Evolutionary conservation across 805 yeast genomes (phyloP).

Genomic region (Jamesozyma lodderae): DNA sequence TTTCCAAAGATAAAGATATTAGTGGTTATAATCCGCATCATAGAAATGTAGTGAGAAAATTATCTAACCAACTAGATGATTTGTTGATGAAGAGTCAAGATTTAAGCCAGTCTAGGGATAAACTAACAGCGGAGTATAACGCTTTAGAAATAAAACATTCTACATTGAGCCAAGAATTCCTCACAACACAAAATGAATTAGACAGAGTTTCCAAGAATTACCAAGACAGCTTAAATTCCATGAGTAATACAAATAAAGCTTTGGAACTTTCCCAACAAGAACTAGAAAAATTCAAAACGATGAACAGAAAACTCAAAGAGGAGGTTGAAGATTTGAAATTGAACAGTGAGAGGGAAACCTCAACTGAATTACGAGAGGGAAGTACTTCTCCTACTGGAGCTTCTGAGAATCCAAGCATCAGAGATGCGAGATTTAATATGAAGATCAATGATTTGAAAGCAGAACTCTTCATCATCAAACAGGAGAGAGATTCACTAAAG

Average conservation of each 20-base stretch:
- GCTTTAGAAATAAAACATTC: slow-evolving; percentile 24
- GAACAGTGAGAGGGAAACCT: slow-evolving; percentile 33
- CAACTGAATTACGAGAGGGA: slow-evolving; percentile 9
- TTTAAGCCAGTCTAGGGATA: slow-evolving; percentile 28
- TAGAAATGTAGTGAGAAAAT: slow-evolving; percentile 29
- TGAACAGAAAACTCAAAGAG: slow-evolving; percentile 44
- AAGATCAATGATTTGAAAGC: slow-evolving; percentile 78
- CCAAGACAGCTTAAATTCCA: slow-evolving; percentile 60
- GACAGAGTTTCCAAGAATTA: slow-evolving; percentile 52
- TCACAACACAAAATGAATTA: slow-evolving; percentile 30
- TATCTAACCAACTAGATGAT: slow-evolving; percentile 51
- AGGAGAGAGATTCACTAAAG: slow-evolving; percentile 74
- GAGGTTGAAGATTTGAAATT: slow-evolving; percentile 65
- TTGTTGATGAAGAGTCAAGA: slow-evolving; percentile 40
- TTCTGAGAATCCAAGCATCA: slow-evolving; percentile 11
- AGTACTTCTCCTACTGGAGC: slow-evolving; percentile 17
- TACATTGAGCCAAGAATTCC: slow-evolving; percentile 18
- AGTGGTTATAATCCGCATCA: slow-evolving; percentile 11
- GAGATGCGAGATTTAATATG: slow-evolving; percentile 55
- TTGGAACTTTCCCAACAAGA: slow-evolving; percentile 67
- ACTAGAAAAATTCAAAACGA: slow-evolving; percentile 47
- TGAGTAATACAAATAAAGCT: slow-evolving; percentile 68
- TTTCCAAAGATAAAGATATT: not conserved
- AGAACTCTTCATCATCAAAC: slow-evolving; percentile 67
- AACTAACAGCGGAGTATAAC: slow-evolving; percentile 27